phyloP scores from a whole-genome alignment of 1,139 yeast genomes.

The Geotrichum histeridarum region DNA sequence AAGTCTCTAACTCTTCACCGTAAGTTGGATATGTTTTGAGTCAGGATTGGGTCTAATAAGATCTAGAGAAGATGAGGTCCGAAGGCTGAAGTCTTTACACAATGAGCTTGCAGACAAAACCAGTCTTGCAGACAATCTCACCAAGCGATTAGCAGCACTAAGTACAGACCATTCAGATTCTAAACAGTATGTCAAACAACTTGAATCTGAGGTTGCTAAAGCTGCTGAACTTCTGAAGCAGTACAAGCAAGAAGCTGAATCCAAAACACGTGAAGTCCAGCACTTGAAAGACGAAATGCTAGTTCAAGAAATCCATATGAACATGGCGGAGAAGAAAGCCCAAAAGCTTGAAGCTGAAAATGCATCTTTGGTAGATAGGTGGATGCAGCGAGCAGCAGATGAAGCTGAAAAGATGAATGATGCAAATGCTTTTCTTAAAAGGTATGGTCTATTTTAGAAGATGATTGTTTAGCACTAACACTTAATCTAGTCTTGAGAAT shows the following conservation, averaged over 20 bases:
- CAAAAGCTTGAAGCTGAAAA: conserved; percentile 40
- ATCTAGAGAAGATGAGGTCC: neutral
- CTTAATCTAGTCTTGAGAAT: conserved; percentile 11
- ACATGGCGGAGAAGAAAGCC: conserved; percentile 50
- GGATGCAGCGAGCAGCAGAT: conserved; percentile 53
- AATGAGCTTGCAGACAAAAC: conserved; percentile 18
- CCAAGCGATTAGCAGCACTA: conserved; percentile 6
- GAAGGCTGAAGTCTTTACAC: conserved; percentile 9
- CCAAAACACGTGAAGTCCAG: conserved; percentile 47
- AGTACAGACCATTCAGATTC: neutral
- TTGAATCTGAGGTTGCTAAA: conserved; percentile 10
- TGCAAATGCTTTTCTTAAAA: conserved; percentile 44
- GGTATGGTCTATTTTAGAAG: conserved; percentile 22
- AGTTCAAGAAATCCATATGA: conserved; percentile 64
- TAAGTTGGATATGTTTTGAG: neutral
- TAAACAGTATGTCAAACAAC: conserved; percentile 13
- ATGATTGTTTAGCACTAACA: neutral
- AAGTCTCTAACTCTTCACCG: conserved; percentile 6
- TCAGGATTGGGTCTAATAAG: neutral
- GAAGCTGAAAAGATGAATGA: conserved; percentile 61
- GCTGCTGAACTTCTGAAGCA: conserved; percentile 19
- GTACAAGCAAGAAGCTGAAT: conserved; percentile 26
- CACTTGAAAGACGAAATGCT: conserved; percentile 66
- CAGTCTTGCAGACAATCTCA: conserved; percentile 8
- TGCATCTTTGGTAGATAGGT: conserved; percentile 49